Evolutionary conservation across 1,284 basidiomycete species (phyloP).

Genomic region (Nidula niveotomentosa): DNA sequence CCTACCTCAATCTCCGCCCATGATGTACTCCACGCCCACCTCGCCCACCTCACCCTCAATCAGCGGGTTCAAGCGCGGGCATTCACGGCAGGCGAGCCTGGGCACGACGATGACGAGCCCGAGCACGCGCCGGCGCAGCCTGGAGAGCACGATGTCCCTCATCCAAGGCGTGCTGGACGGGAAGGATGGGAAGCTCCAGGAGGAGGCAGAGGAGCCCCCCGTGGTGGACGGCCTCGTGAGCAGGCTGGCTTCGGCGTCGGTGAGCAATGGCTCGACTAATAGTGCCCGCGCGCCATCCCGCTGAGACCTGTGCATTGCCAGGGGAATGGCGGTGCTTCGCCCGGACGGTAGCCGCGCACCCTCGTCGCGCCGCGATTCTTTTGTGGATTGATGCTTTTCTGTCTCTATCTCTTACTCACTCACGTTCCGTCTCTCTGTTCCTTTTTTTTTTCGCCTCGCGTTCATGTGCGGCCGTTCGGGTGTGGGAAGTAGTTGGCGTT

Average conservation of each 20-base stretch:
- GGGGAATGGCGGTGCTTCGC: neutral
- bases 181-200: slow-evolving; percentile 35
- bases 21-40: slow-evolving; percentile 20
- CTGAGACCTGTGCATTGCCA: neutral
- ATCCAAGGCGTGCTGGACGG: slow-evolving; percentile 90
- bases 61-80: slow-evolving; percentile 68
- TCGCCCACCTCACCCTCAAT: slow-evolving; percentile 37
- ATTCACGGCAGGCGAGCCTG: slow-evolving; percentile 85
- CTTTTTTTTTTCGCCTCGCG: neutral
- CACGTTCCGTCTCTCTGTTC: neutral
- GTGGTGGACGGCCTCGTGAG: slow-evolving; percentile 21
- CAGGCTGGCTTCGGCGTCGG: slow-evolving; percentile 26
- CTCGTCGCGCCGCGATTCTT: too few relatives aligned
- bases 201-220: slow-evolving; percentile 29
- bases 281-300: neutral
- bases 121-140: slow-evolving; percentile 86
- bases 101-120: slow-evolving; percentile 98
- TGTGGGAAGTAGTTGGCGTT: neutral
- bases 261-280: slow-evolving; percentile 4
- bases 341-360: too few relatives aligned
- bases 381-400: too few relatives aligned
- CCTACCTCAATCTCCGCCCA: slow-evolving; percentile 19
- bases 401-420: neutral
- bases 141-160: slow-evolving; percentile 96
- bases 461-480: neutral